Evolutionary conservation across 805 yeast species (phyloP).

Genomic region (Kuraishia hungarica): DNA sequence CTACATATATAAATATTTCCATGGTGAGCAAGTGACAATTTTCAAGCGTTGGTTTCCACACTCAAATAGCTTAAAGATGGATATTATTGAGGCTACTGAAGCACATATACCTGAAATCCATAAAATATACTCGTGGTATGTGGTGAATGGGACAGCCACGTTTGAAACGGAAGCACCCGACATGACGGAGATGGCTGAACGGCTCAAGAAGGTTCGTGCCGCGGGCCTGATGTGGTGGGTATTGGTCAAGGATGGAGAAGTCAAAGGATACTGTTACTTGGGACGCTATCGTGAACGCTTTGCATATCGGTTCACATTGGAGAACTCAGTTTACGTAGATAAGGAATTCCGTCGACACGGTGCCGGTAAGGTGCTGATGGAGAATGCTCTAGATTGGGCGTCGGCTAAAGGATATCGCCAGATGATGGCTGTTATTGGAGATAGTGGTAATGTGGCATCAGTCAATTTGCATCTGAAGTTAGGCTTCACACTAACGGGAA

Average conservation of each 20-base stretch:
- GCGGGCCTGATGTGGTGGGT: not conserved
- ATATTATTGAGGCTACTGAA: not conserved
- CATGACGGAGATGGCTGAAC: not conserved
- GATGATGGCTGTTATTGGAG: not conserved
- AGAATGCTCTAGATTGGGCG: not conserved
- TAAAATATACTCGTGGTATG: not conserved
- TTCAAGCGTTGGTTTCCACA: too few relatives aligned
- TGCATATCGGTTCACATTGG: not conserved
- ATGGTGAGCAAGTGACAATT: too few relatives aligned
- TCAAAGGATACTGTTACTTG: not conserved
- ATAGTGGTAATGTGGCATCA: not conserved
- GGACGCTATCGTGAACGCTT: not conserved
- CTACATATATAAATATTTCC: too few relatives aligned
- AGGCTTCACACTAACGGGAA: not conserved
- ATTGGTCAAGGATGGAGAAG: not conserved
- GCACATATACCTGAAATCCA: not conserved
- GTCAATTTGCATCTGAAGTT: not conserved
- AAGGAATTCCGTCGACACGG: not conserved
- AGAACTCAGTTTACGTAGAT: not conserved
- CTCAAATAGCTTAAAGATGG: too few relatives aligned
- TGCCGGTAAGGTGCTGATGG: not conserved
- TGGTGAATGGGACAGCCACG: not conserved
- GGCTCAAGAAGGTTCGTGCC: not conserved
- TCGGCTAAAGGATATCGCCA: not conserved
- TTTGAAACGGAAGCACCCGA: not conserved